Evolutionary conservation across 768 basidiomycete genomes (phyloP), one percentile per base, ranked within the genome.

Genomic region (Kockovaella imperatae): DNA sequence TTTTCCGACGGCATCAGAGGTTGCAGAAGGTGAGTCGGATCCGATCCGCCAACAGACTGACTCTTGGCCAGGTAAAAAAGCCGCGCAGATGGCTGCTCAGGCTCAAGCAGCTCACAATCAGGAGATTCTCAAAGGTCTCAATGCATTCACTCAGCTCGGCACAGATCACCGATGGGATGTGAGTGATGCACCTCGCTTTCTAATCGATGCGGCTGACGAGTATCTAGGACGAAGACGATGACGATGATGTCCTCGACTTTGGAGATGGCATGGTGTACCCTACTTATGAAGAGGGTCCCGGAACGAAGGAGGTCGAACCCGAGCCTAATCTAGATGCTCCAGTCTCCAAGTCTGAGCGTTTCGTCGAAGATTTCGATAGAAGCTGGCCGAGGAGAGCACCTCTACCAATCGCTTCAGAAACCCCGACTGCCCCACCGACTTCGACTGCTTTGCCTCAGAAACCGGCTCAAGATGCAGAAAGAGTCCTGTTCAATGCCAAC

Each of bases 91-190:
- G 34, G 72, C 77, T 1, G 76, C 78, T n/a, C 79, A 81, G 35
- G 73, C 75, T 13, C 76, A 77, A 17, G 75, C 75, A 1, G 75
- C 76, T 6, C 78, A 78, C 58, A 82, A 83, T 67, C 81, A 81
- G 62, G 78, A 81, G 15, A 73, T 83, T 34, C 72, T 81, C 45
- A 84, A 89, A 65, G 86, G 87, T 60, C 83, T 90, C 5, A 93
- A 95, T 69, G 84, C 90, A 0, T 99, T 99, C 73, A 83, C 88
- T 1, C 90, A 97, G 70, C 74, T 96, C 39, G 83, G 95, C 72
- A 87, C 90, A 41, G 91, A 91, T 60, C 86, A 89, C 65, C 90
- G 96, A 67, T 99, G 95, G 95, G 95, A 96, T 78, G 91, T 96
- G 54, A 53, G 85, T 58, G 10, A 23, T 40, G 6, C 26, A 10